phyloP scores from a whole-genome alignment of 2,329 filamentous ascomycete species.

The Celoporthe dispersa region DNA sequence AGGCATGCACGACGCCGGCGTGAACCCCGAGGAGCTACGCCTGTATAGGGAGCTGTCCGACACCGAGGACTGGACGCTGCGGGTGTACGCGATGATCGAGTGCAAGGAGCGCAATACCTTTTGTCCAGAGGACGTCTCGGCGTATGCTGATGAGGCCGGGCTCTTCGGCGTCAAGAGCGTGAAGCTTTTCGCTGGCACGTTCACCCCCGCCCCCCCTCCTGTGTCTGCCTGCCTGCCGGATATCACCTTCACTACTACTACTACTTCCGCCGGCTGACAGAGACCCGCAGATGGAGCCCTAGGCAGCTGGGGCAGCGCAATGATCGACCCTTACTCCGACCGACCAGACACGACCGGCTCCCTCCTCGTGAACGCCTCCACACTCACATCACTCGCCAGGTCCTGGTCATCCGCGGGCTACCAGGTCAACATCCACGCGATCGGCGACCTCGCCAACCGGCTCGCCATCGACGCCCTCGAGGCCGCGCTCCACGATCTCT shows the following conservation, averaged over 20 bases:
- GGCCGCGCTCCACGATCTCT: slow-evolving; percentile 57
- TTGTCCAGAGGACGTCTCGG: slow-evolving; percentile 57
- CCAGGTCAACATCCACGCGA: slow-evolving; percentile 75
- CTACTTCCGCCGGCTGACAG: slow-evolving; percentile 24
- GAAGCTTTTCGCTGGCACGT: slow-evolving; percentile 69
- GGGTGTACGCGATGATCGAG: slow-evolving; percentile 72
- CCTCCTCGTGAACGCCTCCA: slow-evolving; percentile 67
- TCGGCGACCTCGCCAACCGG: slow-evolving; percentile 71
- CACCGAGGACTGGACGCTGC: slow-evolving; percentile 58
- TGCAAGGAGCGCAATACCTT: slow-evolving; percentile 67
- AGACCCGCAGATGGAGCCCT: slow-evolving; percentile 64
- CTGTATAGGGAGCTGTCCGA: slow-evolving; percentile 55
- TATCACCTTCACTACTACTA: not conserved
- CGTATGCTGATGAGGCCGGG: slow-evolving; percentile 49
- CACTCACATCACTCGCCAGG: slow-evolving; percentile 56
- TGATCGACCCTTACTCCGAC: slow-evolving; percentile 73
- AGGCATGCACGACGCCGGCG: slow-evolving; percentile 71
- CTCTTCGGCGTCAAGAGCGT: slow-evolving; percentile 64
- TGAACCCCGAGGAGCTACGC: slow-evolving; percentile 56
- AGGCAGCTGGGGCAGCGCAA: slow-evolving; percentile 72
- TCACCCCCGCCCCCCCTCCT: not conserved
- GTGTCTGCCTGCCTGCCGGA: not conserved
- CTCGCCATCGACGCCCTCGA: slow-evolving; percentile 67
- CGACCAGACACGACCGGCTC: slow-evolving; percentile 65
- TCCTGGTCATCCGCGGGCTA: slow-evolving; percentile 65